These are phyloP conservation scores for Falciphora oryzae DNA, from an alignment of 2,329 filamentous ascomycete species.

Conservation along the genomic window DNA sequence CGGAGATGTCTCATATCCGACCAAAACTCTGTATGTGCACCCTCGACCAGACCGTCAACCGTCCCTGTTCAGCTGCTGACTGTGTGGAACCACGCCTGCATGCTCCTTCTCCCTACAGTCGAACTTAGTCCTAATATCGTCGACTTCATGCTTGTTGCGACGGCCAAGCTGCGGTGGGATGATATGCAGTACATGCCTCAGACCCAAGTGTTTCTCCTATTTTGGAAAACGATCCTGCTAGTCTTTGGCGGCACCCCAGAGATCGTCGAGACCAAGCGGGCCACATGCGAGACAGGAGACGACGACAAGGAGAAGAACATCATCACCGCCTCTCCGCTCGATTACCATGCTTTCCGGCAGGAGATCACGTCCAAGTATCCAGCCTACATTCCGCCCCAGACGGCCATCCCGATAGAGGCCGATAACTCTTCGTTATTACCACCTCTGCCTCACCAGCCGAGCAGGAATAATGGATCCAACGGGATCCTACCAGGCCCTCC, in stretches of 20 bases:
- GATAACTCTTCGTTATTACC: slow-evolving; percentile 90
- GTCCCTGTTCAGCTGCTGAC: not conserved
- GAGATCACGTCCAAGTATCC: slow-evolving; percentile 98
- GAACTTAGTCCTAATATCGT: slow-evolving; percentile 62
- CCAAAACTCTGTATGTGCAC: slow-evolving; percentile 43
- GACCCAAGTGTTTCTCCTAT: slow-evolving; percentile 69
- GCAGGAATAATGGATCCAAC: slow-evolving; percentile 52
- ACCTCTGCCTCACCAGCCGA: slow-evolving; percentile 70
- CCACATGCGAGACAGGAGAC: slow-evolving; percentile 55
- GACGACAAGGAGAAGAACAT: slow-evolving; percentile 64
- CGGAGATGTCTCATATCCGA: slow-evolving; percentile 40
- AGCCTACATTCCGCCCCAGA: slow-evolving; percentile 84
- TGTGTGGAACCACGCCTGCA: no score
- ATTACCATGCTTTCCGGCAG: slow-evolving; percentile 94
- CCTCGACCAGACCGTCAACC: not conserved
- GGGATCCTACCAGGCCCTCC: slow-evolving; percentile 55
- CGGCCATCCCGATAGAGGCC: slow-evolving; percentile 76
- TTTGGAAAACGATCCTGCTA: slow-evolving; percentile 89
- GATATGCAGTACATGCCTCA: slow-evolving; percentile 57
- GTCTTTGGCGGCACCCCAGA: slow-evolving; percentile 75
- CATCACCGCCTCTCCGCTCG: slow-evolving; percentile 88
- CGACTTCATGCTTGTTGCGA: slow-evolving; percentile 64
- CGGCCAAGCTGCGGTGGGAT: slow-evolving; percentile 67
- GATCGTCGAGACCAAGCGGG: slow-evolving; percentile 67
- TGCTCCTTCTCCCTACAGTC: slow-evolving; percentile 29